Evolutionary conservation across 2,329 filamentous ascomycete genomes (phyloP).

Genomic region (Ilyonectria mors-panacis): DNA sequence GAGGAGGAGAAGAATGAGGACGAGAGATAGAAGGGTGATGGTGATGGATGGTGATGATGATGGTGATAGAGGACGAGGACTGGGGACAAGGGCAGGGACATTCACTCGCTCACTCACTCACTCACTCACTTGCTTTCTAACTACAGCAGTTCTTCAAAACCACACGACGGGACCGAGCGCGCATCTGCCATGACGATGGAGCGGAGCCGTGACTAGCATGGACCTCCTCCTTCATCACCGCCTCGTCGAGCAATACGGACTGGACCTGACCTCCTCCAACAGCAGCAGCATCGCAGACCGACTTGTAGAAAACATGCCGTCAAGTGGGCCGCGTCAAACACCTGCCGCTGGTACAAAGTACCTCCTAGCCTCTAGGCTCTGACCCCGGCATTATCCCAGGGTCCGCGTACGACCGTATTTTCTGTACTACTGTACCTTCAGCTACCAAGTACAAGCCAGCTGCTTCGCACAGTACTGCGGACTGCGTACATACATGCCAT

Average conservation of each 20-base stretch:
- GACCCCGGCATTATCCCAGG: background rate
- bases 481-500: background rate
- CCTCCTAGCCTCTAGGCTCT: background rate
- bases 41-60: background rate
- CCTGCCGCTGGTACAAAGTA: background rate
- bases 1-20: background rate
- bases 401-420: background rate
- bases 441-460: background rate
- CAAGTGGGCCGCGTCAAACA: conserved; percentile 12
- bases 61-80: background rate
- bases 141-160: too few species aligned
- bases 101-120: too few species aligned
- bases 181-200: background rate
- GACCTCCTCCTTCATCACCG: background rate
- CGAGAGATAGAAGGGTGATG: background rate
- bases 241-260: background rate
- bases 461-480: background rate
- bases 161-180: background rate
- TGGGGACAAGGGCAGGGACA: too few species aligned
- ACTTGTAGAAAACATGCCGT: background rate
- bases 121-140: too few species aligned
- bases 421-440: background rate
- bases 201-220: background rate
- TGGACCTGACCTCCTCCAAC: too few species aligned
- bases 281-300: background rate